phyloP scores from a whole-genome alignment of 345 rosid genomes.

The Rhizophora mangle region DNA sequence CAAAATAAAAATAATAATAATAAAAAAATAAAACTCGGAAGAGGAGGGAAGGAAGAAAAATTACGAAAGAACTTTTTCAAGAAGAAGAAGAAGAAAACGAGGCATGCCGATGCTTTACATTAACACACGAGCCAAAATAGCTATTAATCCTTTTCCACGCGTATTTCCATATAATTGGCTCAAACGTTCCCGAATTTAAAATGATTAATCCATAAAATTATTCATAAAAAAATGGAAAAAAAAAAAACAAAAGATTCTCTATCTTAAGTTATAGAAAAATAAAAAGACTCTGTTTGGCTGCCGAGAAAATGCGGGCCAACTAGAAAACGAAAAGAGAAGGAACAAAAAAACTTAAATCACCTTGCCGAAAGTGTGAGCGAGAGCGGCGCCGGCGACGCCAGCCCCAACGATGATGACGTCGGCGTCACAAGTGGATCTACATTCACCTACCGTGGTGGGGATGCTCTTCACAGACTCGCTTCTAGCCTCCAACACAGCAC shows the following conservation, averaged over 20 bases:
- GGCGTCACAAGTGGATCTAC: conserved; percentile 14
- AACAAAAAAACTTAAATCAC: not conserved
- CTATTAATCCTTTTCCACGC: no score
- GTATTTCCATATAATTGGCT: no score
- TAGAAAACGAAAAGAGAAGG: not conserved
- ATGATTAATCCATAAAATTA: no score
- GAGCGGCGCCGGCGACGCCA: conserved; percentile 31
- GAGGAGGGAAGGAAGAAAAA: not conserved
- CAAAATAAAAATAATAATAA: not conserved
- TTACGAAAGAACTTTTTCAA: not conserved
- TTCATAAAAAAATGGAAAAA: not conserved
- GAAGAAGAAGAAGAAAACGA: not conserved
- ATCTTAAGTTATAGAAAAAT: not conserved
- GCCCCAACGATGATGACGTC: conserved; percentile 26
- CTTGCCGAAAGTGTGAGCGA: conserved; percentile 30
- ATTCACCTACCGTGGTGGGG: conserved; percentile 11
- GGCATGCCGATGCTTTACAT: no score
- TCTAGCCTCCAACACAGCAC: not conserved
- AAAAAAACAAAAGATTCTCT: not conserved
- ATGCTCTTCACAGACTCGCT: conserved; percentile 8
- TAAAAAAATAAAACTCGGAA: not conserved
- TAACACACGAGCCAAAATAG: no score
- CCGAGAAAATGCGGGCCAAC: conserved; percentile 3
- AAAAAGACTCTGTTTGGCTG: not conserved
- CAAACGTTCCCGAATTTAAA: no score